Evolutionary conservation across 2,329 filamentous ascomycete genomes (phyloP).

Genomic region (Epicoccum nigrum): DNA sequence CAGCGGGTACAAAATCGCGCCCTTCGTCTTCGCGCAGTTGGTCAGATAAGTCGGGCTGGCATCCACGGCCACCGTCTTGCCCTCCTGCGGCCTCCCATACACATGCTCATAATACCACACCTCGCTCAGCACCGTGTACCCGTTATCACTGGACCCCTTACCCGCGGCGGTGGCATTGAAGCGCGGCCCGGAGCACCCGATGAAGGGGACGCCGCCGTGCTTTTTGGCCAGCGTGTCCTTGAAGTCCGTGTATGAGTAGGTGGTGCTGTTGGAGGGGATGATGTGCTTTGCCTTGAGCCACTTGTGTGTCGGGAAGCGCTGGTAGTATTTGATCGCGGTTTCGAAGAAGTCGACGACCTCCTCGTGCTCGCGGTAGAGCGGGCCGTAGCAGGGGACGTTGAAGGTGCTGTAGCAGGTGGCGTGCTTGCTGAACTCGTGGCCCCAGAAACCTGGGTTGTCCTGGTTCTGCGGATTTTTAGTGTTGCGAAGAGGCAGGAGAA

Average conservation of each 20-base stretch:
- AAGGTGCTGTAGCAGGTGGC: slow-evolving; percentile 72
- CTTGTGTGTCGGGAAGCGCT: slow-evolving; percentile 63
- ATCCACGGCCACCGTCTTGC: slow-evolving; percentile 55
- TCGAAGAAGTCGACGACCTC: slow-evolving; percentile 70
- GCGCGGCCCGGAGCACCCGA: slow-evolving; percentile 65
- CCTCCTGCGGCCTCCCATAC: slow-evolving; percentile 62
- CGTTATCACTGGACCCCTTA: slow-evolving; percentile 60
- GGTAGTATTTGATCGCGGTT: slow-evolving; percentile 64
- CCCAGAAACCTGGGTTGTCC: slow-evolving; percentile 67
- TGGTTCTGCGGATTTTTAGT: too few relatives aligned
- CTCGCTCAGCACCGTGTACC: slow-evolving; percentile 64
- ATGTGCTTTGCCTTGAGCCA: slow-evolving; percentile 65
- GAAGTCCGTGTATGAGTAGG: slow-evolving; percentile 61
- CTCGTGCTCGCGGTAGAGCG: slow-evolving; percentile 60
- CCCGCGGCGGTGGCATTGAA: slow-evolving; percentile 67
- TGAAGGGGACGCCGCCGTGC: slow-evolving; percentile 63
- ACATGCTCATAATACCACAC: slow-evolving; percentile 71
- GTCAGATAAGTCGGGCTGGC: slow-evolving; percentile 55
- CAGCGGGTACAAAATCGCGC: slow-evolving; percentile 63
- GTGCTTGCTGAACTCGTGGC: slow-evolving; percentile 71
- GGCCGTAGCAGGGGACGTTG: slow-evolving; percentile 68
- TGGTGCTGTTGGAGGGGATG: slow-evolving; percentile 63
- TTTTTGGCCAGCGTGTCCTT: slow-evolving; percentile 57
- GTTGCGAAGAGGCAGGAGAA: too few relatives aligned
- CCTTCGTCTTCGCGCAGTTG: slow-evolving; percentile 61